phyloP scores from a whole-genome alignment of 2,329 filamentous ascomycete species.

The Apiospora sp. region DNA sequence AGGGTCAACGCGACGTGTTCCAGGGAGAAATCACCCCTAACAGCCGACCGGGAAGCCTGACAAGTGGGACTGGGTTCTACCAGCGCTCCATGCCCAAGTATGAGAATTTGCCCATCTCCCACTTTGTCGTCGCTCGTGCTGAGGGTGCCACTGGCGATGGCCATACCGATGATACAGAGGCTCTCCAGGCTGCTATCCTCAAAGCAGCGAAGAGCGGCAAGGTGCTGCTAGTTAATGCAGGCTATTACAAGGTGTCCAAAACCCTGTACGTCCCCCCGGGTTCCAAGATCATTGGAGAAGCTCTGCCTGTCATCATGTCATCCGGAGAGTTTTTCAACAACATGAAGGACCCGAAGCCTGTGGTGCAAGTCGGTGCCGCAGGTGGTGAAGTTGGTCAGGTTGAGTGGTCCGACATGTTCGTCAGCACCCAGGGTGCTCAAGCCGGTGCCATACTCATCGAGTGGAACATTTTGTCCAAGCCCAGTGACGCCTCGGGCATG shows the following conservation, averaged over 20 bases:
- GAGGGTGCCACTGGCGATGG: conserved; percentile 78
- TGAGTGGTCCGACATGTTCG: conserved; percentile 70
- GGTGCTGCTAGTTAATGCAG: conserved; percentile 68
- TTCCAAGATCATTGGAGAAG: conserved; percentile 67
- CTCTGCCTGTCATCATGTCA: conserved; percentile 60
- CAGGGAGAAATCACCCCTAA: conserved; percentile 56
- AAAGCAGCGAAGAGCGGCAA: conserved; percentile 58
- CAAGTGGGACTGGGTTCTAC: conserved; percentile 66
- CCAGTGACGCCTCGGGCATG: conserved; percentile 57
- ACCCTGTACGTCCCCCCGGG: conserved; percentile 60
- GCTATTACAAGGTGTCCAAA: conserved; percentile 65
- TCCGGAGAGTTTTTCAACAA: conserved; percentile 58
- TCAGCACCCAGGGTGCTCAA: conserved; percentile 66
- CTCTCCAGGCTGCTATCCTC: conserved; percentile 71
- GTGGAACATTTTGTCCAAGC: conserved; percentile 61
- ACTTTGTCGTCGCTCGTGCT: conserved; percentile 74
- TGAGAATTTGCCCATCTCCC: conserved; percentile 60
- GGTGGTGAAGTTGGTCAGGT: conserved; percentile 64
- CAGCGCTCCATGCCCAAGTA: conserved; percentile 83
- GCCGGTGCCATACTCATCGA: conserved; percentile 69
- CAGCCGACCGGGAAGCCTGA: conserved; percentile 61
- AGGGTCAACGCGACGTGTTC: conserved; percentile 50
- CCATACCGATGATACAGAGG: conserved; percentile 75
- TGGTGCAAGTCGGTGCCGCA: conserved; percentile 63
- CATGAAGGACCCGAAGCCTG: conserved; percentile 59